Evolutionary conservation across 2,329 filamentous ascomycete genomes (phyloP).

Genomic region (Phoma sp.): DNA sequence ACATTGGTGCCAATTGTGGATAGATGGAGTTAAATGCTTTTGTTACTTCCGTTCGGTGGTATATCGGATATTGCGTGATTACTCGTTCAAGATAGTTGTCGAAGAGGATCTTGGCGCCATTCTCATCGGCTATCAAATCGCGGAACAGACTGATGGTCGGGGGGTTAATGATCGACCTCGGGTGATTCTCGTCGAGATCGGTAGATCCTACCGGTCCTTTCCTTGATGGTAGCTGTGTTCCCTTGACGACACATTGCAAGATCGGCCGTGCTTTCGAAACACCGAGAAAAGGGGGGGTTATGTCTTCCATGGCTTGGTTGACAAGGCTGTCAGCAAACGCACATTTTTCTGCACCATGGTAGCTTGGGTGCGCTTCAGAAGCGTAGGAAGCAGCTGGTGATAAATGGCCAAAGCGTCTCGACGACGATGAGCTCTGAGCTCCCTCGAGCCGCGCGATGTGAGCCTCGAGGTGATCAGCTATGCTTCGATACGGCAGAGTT

Average conservation of each 20-base stretch:
- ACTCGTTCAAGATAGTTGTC: constrained; percentile 44
- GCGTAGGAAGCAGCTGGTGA: constrained; percentile 38
- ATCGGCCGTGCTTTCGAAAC: constrained; percentile 43
- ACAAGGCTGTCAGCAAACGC: constrained; percentile 42
- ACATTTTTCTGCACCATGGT: constrained; percentile 32
- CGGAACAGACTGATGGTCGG: constrained; percentile 34
- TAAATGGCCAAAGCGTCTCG: constrained; percentile 23
- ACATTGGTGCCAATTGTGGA: constrained; percentile 30
- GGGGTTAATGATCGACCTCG: constrained; percentile 47
- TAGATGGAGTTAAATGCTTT: constrained; percentile 46
- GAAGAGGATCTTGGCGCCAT: constrained; percentile 42
- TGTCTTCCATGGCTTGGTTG: constrained; percentile 46
- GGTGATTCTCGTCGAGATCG: constrained; percentile 47
- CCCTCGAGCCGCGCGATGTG: constrained; percentile 41
- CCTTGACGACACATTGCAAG: constrained; percentile 45
- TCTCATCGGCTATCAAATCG: constrained; percentile 39
- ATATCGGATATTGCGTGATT: constrained; percentile 49
- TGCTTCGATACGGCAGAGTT: constrained; percentile 40
- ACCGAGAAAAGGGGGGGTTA: constrained; percentile 46
- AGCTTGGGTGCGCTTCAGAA: constrained; percentile 26
- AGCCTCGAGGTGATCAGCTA: constrained; percentile 44
- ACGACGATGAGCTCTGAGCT: constrained; percentile 22
- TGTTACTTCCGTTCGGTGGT: constrained; percentile 43
- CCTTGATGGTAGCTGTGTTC: constrained; percentile 45
- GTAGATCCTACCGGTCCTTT: constrained; percentile 45